Conservation (phyloP, 495 filamentous ascomycete genomes). For the Xylaria longipes region DNA sequence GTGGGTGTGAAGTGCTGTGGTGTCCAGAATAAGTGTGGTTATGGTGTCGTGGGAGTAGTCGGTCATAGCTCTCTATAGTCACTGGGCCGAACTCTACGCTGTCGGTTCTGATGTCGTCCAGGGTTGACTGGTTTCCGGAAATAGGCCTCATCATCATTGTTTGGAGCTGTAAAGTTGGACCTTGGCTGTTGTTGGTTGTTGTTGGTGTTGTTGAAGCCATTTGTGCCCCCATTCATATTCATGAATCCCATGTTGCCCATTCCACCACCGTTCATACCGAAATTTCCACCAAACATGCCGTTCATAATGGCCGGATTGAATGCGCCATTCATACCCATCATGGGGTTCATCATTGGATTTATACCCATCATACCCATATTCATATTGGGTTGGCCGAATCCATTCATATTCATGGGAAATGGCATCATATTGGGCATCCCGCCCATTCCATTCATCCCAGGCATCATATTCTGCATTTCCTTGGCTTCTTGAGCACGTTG, state of each 20-base stretch:
- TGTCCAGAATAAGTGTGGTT: background rate
- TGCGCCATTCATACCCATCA: constrained; percentile 52
- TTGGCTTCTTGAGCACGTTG: constrained; percentile 52
- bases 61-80: constrained; percentile 85
- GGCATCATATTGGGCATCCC: constrained; percentile 51
- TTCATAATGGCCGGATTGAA: constrained; percentile 64
- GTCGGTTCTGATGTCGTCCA: constrained; percentile 82
- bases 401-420: constrained; percentile 48
- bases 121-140: constrained; percentile 97
- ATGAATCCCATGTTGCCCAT: constrained; percentile 39
- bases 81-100: constrained; percentile 78
- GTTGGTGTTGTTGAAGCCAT: constrained; percentile 50
- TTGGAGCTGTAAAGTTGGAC: constrained; percentile 71
- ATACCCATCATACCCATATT: constrained; percentile 53
- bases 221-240: constrained; percentile 41
- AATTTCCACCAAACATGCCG: constrained; percentile 42
- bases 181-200: constrained; percentile 50
- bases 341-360: constrained; percentile 63
- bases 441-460: constrained; percentile 48
- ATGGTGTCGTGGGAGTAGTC: background rate
- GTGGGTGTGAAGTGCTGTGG: background rate
- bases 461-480: constrained; percentile 48
- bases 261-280: constrained; percentile 57
- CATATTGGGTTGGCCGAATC: constrained; percentile 49
- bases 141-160: constrained; percentile 89